Percentiles rank a stretch among this genome's conserved stretches.
Evolutionary conservation across 176 grass and related monocot genomes (phyloP).

Genomic region (Pontederia crassipes): DNA sequence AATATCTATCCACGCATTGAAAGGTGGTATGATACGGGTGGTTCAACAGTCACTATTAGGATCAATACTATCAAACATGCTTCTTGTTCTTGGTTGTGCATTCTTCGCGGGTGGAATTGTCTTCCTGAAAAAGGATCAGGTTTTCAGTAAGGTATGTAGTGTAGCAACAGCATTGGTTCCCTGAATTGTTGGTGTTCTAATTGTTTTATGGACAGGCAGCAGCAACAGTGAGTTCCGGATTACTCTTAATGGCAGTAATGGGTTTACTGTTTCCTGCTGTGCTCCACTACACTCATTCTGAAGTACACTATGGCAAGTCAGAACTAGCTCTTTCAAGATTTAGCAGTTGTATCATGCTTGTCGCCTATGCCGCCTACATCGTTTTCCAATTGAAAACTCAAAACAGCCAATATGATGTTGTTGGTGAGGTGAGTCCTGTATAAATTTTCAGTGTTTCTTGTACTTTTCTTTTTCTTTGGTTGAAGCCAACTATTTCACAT

Average conservation of each 20-base stretch:
- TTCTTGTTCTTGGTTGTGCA: constrained; percentile 61
- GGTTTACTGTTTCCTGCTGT: constrained; percentile 54
- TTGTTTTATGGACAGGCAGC: constrained; percentile 33
- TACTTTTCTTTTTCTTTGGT: not conserved
- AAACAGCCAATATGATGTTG: constrained; percentile 15
- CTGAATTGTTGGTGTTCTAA: not conserved
- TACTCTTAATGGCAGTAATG: constrained; percentile 78
- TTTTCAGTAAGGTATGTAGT: constrained; percentile 53
- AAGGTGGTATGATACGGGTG: constrained; percentile 46
- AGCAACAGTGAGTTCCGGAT: constrained; percentile 60
- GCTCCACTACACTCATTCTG: constrained; percentile 61
- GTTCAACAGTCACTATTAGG: constrained; percentile 70
- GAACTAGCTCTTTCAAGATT: constrained; percentile 66
- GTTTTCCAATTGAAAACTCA: constrained; percentile 42
- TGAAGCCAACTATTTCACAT: too few species aligned
- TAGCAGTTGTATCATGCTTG: constrained; percentile 77
- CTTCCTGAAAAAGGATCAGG: constrained; percentile 41
- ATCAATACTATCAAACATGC: constrained; percentile 72
- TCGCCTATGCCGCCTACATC: constrained; percentile 61
- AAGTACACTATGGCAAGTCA: constrained; percentile 57
- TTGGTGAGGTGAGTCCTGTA: constrained; percentile 24
- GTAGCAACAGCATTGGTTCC: not conserved
- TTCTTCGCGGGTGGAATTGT: constrained; percentile 58
- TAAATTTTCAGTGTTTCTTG: not conserved
- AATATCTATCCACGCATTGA: constrained; percentile 63